phyloP scores from a whole-genome alignment of 179 eudicot species.

The Silene vulgaris region DNA sequence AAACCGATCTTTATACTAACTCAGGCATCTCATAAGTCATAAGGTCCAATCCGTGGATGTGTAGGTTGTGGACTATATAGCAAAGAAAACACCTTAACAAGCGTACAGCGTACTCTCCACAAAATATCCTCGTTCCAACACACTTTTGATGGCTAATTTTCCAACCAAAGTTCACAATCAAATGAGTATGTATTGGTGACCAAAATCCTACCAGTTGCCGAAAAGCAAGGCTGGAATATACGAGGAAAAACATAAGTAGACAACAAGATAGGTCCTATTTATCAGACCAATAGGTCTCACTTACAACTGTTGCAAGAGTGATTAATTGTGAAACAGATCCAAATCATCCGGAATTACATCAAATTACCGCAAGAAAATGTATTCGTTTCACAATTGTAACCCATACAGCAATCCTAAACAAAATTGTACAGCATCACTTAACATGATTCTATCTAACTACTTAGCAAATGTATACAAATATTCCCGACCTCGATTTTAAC shows the following conservation, averaged over 20 bases:
- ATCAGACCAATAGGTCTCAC: neutral
- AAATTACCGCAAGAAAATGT: too few species aligned
- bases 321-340: too few species aligned
- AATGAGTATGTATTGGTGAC: neutral
- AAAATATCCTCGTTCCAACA: neutral
- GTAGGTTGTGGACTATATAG: neutral
- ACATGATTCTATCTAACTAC: neutral
- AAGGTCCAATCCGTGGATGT: neutral
- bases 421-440: neutral
- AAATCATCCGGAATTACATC: too few species aligned
- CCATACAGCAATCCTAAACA: neutral
- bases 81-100: neutral
- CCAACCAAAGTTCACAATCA: neutral
- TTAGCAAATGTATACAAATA: neutral
- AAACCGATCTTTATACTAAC: neutral
- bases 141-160: neutral
- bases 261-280: neutral
- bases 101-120: slow-evolving; percentile 3
- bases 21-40: too few species aligned
- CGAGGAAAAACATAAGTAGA: neutral
- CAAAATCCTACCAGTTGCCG: neutral
- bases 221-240: neutral
- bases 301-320: too few species aligned
- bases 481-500: neutral
- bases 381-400: too few species aligned